Evolutionary conservation across 2,329 filamentous ascomycete species (phyloP).

Genomic region (Colletotrichum nymphaeae): DNA sequence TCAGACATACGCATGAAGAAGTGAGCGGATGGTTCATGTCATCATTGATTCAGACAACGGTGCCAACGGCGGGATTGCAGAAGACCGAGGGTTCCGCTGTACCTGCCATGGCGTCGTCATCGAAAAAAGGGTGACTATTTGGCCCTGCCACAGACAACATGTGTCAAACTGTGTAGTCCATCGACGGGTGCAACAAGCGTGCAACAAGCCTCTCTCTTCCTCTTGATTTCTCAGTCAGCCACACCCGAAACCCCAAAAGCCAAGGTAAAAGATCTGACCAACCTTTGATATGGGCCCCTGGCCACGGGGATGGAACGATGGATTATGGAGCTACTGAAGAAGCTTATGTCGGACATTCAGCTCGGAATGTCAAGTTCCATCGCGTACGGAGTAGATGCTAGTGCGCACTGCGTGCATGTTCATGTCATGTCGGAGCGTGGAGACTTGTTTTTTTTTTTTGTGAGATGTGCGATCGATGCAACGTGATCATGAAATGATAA

Average conservation of each 20-base stretch:
- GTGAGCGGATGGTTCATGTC: background rate
- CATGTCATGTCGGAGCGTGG: background rate
- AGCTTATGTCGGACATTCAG: background rate
- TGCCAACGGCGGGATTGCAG: slow-evolving; percentile 1
- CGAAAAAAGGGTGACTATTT: background rate
- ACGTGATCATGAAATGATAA: background rate
- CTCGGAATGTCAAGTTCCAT: background rate
- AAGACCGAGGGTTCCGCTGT: slow-evolving; percentile 9
- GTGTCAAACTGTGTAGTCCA: background rate
- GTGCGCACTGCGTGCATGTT: background rate
- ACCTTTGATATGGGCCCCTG: background rate
- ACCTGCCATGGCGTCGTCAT: slow-evolving; percentile 26
- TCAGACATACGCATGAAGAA: background rate
- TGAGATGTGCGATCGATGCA: background rate
- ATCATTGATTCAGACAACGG: background rate
- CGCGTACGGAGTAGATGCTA: no score
- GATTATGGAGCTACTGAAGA: background rate
- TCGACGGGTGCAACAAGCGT: background rate
- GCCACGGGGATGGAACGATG: background rate
- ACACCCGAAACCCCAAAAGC: background rate
- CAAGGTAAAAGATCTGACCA: background rate
- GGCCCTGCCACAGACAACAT: background rate
- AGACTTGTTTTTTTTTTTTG: background rate
- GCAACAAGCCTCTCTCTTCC: background rate
- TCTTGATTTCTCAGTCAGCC: no score